Conservation (phyloP, 2,329 filamentous ascomycete species). For the Septoria petroselini region DNA sequence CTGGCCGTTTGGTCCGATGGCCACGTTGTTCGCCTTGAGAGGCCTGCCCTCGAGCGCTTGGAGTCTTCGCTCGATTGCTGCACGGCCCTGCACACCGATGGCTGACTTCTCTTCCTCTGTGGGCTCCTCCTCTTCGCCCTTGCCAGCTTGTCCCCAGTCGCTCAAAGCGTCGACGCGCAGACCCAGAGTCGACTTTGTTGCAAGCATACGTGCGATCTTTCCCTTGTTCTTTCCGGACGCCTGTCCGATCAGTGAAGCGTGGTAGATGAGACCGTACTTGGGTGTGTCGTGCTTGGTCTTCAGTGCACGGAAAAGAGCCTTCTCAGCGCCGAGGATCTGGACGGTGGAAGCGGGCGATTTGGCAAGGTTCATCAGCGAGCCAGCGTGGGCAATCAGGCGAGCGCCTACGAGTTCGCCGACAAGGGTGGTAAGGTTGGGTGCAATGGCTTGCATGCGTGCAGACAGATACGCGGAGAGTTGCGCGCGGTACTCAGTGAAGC, state of each 20-base stretch:
- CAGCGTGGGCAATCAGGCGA: slow-evolving; percentile 88
- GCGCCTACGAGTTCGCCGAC: slow-evolving; percentile 93
- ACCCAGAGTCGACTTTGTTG: slow-evolving; percentile 89
- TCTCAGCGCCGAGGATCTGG: slow-evolving; percentile 97
- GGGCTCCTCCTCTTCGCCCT: slow-evolving; percentile 58
- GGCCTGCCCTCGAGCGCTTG: slow-evolving; percentile 87
- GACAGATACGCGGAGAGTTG: slow-evolving; percentile 87
- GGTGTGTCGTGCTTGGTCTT: slow-evolving; percentile 99
- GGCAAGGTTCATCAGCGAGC: slow-evolving; percentile 89
- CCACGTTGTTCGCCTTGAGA: slow-evolving; percentile 69
- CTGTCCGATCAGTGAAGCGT: slow-evolving; percentile 90
- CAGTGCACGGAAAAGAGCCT: slow-evolving; percentile 94
- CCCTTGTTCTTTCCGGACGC: slow-evolving; percentile 98
- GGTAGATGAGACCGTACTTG: slow-evolving; percentile 95
- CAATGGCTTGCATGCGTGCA: slow-evolving; percentile 92
- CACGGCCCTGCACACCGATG: slow-evolving; percentile 69
- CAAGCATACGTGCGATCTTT: slow-evolving; percentile 95
- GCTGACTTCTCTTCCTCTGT: slow-evolving; percentile 87
- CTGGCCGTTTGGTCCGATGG: slow-evolving; percentile 71
- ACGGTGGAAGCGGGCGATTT: slow-evolving; percentile 95
- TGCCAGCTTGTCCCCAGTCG: slow-evolving; percentile 67
- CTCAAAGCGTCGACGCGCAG: slow-evolving; percentile 86
- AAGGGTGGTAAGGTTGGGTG: slow-evolving; percentile 89
- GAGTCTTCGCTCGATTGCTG: slow-evolving; percentile 72
- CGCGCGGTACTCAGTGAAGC: slow-evolving; percentile 83